These are phyloP conservation scores for Lipomyces kockii DNA, from an alignment of 805 yeast species.

Conservation along the genomic window DNA sequence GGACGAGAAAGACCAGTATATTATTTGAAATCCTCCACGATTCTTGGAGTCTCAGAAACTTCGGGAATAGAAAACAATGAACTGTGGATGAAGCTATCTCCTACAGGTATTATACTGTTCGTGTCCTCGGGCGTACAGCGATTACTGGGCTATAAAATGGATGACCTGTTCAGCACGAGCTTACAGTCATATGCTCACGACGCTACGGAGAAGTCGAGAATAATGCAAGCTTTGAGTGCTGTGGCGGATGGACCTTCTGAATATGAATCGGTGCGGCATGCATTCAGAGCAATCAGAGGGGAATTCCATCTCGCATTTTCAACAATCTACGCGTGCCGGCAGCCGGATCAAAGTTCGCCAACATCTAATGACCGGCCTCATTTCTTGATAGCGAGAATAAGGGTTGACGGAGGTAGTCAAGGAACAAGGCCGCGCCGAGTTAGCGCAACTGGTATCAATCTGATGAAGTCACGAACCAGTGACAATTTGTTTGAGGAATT, in stretches of 20 bases:
- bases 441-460: not conserved
- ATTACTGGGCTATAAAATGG: slow-evolving; percentile 7
- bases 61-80: slow-evolving; percentile 2
- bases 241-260: not conserved
- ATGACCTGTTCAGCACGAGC: slow-evolving; percentile 17
- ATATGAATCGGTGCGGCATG: slow-evolving; percentile 11
- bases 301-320: slow-evolving; percentile 11
- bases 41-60: slow-evolving; percentile 1
- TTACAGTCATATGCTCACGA: slow-evolving; percentile 7
- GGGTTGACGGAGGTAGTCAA: slow-evolving; percentile 5
- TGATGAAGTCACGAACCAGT: not conserved
- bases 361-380: not conserved
- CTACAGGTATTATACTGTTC: slow-evolving; percentile 21
- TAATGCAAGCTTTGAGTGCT: slow-evolving; percentile 1
- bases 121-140: slow-evolving; percentile 5
- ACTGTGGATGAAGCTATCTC: slow-evolving; percentile 21
- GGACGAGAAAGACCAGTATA: slow-evolving; percentile 26
- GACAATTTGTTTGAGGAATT: slow-evolving; percentile 22
- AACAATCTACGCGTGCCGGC: slow-evolving; percentile 1
- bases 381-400: slow-evolving; percentile 10
- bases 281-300: slow-evolving; percentile 8
- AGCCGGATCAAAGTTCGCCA: not conserved
- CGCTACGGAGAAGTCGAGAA: slow-evolving; percentile 11
- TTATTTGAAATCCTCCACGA: not conserved
- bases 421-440: not conserved